Conservation (phyloP, 768 basidiomycete species). For the Suillus subalutaceus region DNA sequence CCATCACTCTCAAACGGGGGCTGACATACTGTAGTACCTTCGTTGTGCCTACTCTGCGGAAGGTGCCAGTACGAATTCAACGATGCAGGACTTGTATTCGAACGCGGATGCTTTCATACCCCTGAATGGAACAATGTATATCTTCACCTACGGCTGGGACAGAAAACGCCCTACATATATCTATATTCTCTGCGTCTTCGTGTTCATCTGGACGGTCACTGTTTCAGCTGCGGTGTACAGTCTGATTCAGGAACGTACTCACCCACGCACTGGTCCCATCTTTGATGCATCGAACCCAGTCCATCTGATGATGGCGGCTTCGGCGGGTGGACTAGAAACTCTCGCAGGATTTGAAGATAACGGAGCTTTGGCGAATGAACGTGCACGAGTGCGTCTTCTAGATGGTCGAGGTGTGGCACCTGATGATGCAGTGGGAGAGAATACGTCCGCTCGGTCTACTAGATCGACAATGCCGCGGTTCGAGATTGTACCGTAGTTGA, state of each 20-base stretch:
- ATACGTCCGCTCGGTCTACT: not conserved
- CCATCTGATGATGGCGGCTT: not conserved
- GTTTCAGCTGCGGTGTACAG: not conserved
- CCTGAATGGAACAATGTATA: slow-evolving; percentile 8
- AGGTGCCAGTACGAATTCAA: not conserved
- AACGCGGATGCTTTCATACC: not conserved
- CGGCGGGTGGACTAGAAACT: not conserved
- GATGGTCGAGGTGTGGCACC: not conserved
- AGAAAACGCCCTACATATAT: not conserved
- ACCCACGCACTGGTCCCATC: not conserved
- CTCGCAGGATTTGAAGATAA: not conserved
- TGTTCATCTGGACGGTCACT: not conserved
- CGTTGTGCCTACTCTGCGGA: slow-evolving; percentile 10
- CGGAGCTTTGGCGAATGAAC: not conserved
- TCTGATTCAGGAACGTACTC: not conserved
- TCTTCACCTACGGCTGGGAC: slow-evolving; percentile 3
- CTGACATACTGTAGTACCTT: not conserved
- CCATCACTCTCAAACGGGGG: not conserved
- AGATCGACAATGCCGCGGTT: not conserved
- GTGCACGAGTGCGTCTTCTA: not conserved
- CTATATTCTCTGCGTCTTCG: not conserved
- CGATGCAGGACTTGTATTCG: not conserved
- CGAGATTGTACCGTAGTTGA: not conserved
- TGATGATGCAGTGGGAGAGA: not conserved
- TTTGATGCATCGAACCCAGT: not conserved